Percentiles rank a stretch among this genome's conserved stretches.
Conservation (phyloP, 2,329 filamentous ascomycete species). For the Berkeleyomyces basicola region DNA sequence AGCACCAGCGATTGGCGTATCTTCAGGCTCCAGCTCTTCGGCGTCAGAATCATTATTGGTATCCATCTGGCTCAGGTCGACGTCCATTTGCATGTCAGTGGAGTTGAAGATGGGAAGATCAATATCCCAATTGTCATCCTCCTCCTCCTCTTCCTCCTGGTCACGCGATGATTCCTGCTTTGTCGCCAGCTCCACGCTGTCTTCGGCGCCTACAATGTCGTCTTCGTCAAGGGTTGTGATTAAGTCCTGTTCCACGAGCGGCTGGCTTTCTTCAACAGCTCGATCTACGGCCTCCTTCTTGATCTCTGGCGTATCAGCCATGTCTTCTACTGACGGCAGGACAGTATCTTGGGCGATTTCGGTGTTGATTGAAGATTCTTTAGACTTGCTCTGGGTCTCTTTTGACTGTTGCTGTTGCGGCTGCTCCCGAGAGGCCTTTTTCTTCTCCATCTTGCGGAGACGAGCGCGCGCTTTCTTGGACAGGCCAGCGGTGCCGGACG, state of each 20-base stretch:
- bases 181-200: not conserved
- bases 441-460: not conserved
- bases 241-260: not conserved
- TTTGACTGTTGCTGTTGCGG: not conserved
- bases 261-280: not conserved
- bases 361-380: no score
- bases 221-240: not conserved
- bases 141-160: slow-evolving; percentile 5
- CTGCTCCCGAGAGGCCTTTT: not conserved
- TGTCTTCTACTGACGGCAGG: no score
- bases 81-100: slow-evolving; percentile 3
- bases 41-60: not conserved
- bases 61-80: slow-evolving; percentile 6
- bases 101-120: slow-evolving; percentile 11
- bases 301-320: not conserved
- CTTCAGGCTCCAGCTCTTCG: not conserved
- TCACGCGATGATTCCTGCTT: not conserved
- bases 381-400: no score
- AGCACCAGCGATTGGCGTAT: not conserved
- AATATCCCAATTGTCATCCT: slow-evolving; percentile 10
- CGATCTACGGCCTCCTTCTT: no score
- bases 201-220: not conserved
- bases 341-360: no score
- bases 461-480: not conserved
- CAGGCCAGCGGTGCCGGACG: not conserved